Evolutionary conservation across 495 filamentous ascomycete genomes (phyloP).

Genomic region (Lasiosphaeria miniovina): DNA sequence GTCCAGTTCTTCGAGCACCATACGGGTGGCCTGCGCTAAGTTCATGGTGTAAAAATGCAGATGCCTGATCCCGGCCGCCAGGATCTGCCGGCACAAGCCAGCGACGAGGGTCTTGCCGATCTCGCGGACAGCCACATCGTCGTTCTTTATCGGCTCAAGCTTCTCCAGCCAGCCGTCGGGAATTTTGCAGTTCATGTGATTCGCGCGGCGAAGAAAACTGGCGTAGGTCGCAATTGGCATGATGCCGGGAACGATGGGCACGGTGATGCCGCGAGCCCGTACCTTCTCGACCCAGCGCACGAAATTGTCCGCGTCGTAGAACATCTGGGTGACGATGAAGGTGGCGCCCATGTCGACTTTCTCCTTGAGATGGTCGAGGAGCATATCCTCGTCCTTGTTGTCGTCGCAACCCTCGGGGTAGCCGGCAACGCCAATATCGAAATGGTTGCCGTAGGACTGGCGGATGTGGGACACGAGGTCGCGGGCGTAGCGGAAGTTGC

Average conservation of each 20-base stretch:
- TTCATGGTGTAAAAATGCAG: conserved; percentile 99
- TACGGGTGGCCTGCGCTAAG: conserved; percentile 86
- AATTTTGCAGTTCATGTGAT: conserved; percentile 80
- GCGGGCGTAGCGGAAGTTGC: conserved; percentile 86
- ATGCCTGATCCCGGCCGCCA: conserved; percentile 77
- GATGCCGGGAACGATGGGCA: conserved; percentile 95
- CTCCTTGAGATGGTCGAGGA: conserved; percentile 93
- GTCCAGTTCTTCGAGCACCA: conserved; percentile 86
- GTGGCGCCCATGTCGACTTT: conserved; percentile 93
- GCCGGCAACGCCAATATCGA: conserved; percentile 95
- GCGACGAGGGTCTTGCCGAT: conserved; percentile 88
- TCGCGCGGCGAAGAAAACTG: conserved; percentile 82
- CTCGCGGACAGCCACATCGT: conserved; percentile 88
- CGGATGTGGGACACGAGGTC: conserved; percentile 94
- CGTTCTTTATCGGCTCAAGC: conserved; percentile 92
- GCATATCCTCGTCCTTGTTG: conserved; percentile 73
- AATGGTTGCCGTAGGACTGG: conserved; percentile 85
- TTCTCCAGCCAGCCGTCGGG: conserved; percentile 76
- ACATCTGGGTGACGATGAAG: conserved; percentile 98
- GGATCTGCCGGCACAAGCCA: conserved; percentile 81
- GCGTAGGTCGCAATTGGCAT: conserved; percentile 98
- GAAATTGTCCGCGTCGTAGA: conserved; percentile 96
- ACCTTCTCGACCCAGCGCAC: conserved; percentile 83
- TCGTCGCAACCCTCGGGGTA: conserved; percentile 98
- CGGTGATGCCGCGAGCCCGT: conserved; percentile 75